Evolutionary conservation across 129 eudicot genomes (phyloP).

Genomic region (carrot (Daucus carota)): DNA sequence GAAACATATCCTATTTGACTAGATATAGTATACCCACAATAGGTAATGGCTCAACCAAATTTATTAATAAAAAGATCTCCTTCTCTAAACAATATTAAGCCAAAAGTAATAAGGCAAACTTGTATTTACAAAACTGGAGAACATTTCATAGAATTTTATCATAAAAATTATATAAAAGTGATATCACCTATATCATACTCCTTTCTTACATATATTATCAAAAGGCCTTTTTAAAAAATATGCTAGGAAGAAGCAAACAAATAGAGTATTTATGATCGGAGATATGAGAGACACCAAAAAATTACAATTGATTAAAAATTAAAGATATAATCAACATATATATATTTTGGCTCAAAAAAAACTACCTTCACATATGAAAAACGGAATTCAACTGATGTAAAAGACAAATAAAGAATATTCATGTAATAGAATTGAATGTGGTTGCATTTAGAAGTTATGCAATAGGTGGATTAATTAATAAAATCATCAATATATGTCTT

Average conservation of each 20-base stretch:
- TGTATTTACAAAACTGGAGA: constrained; percentile 1
- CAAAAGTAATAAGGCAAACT: not conserved
- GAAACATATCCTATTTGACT: not conserved
- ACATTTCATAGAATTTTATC: not conserved
- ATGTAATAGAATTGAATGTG: not conserved
- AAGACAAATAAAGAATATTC: not conserved
- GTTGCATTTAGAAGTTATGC: not conserved
- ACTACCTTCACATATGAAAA: not conserved
- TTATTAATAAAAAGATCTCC: not conserved
- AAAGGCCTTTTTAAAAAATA: not conserved
- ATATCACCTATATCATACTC: not conserved
- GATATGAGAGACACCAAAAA: not conserved
- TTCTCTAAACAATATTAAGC: not conserved
- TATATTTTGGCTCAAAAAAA: not conserved
- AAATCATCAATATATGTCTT: not conserved
- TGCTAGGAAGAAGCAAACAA: not conserved
- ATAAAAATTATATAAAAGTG: not conserved
- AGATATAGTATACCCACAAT: not conserved
- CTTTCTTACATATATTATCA: not conserved
- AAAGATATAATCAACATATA: not conserved
- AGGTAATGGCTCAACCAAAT: not conserved
- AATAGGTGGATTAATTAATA: not conserved
- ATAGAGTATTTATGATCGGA: not conserved
- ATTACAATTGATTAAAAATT: not conserved
- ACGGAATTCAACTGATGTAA: not conserved